Conservation (phyloP, 2,329 filamentous ascomycete genomes). For the Colletotrichum chrysophilum region DNA sequence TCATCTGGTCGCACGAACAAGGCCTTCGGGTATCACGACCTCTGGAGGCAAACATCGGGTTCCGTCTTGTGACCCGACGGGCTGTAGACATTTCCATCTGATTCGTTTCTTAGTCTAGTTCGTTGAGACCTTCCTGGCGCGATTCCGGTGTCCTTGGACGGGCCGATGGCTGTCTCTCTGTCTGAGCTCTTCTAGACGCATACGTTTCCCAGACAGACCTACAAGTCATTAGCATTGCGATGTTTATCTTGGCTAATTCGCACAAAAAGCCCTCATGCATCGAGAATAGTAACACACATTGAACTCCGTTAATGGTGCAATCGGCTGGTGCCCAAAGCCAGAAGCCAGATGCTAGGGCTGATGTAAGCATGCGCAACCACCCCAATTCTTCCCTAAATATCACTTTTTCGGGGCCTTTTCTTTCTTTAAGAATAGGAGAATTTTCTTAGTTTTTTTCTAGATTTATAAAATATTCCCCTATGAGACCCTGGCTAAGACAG, state of each 20-base stretch:
- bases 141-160: not conserved
- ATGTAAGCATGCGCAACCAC: too few species aligned
- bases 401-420: too few species aligned
- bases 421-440: too few species aligned
- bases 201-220: not conserved
- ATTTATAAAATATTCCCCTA: too few species aligned
- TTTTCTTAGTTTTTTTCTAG: too few species aligned
- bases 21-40: not conserved
- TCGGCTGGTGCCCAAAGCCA: too few species aligned
- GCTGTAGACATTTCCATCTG: not conserved
- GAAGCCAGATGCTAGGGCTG: too few species aligned
- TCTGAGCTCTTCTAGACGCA: not conserved
- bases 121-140: not conserved
- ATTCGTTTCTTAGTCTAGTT: not conserved
- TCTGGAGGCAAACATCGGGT: not conserved
- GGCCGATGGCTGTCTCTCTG: not conserved
- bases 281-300: not conserved
- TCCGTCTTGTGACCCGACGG: not conserved
- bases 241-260: not conserved
- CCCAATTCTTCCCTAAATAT: too few species aligned
- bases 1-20: not conserved
- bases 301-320: not conserved
- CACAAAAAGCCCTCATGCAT: not conserved
- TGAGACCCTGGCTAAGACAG: too few species aligned
- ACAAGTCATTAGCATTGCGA: not conserved